phyloP scores from a whole-genome alignment of 805 yeast genomes.

The Cyberlindnera suaveolens region DNA sequence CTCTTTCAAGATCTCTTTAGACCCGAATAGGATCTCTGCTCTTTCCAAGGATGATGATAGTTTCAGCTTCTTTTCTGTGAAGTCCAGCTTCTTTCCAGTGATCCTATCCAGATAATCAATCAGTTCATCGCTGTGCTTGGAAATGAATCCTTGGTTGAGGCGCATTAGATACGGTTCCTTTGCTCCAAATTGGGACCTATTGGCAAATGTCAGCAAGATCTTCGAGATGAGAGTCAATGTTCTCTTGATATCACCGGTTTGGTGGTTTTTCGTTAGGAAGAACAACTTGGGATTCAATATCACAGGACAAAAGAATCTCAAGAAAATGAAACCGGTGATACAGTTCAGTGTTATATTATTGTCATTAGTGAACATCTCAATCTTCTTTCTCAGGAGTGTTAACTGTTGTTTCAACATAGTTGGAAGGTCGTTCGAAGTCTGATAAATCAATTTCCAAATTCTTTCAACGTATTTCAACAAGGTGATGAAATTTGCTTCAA shows the following conservation, averaged over 20 bases:
- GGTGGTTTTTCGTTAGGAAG: conserved; percentile 63
- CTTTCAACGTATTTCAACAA: conserved; percentile 45
- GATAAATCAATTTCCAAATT: conserved; percentile 61
- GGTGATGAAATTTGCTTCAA: conserved; percentile 42
- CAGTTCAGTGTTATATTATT: conserved; percentile 54
- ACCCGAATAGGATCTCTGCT: conserved; percentile 46
- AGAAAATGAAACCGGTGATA: conserved; percentile 74
- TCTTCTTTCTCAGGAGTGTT: conserved; percentile 52
- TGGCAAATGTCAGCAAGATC: conserved; percentile 71
- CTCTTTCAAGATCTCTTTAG: conserved; percentile 47
- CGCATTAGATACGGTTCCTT: conserved; percentile 77
- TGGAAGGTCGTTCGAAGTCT: conserved; percentile 73
- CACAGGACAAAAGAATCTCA: conserved; percentile 87
- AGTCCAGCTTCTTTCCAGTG: conserved; percentile 64
- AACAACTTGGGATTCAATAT: conserved; percentile 84
- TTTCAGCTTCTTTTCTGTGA: conserved; percentile 50
- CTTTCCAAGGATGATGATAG: conserved; percentile 51
- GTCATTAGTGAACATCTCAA: conserved; percentile 57
- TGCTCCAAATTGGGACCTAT: conserved; percentile 64
- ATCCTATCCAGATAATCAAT: conserved; percentile 65
- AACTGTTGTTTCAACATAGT: conserved; percentile 56
- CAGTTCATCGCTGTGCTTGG: conserved; percentile 49
- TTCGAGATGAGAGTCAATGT: conserved; percentile 81
- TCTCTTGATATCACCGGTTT: conserved; percentile 64
- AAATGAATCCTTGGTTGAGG: conserved; percentile 61